Evolutionary conservation across 2,329 filamentous ascomycete species (phyloP).

Genomic region (Trichoderma endophyticum): DNA sequence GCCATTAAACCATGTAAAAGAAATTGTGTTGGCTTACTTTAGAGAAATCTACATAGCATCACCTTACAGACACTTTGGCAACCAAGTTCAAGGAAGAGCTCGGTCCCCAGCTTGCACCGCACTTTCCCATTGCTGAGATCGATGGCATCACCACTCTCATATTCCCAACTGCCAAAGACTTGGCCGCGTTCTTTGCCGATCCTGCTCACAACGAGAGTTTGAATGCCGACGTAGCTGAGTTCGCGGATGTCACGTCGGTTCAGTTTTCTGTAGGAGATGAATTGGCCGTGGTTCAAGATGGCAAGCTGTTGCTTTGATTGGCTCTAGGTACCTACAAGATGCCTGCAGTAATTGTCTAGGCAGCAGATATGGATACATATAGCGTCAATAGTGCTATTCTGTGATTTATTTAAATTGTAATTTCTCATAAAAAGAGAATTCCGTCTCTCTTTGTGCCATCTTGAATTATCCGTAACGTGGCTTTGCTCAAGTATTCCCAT

Average conservation of each 20-base stretch:
- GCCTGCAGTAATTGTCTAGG: too few species aligned
- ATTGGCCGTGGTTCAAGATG: neutral
- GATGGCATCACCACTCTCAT: slow-evolving; percentile 6
- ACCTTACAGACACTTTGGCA: neutral
- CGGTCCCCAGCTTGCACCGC: neutral
- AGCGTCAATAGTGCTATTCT: neutral
- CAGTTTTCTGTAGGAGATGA: slow-evolving; percentile 14
- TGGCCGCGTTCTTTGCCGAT: neutral
- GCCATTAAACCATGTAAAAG: neutral
- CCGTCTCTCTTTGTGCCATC: neutral
- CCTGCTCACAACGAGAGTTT: neutral
- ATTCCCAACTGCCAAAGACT: slow-evolving; percentile 8
- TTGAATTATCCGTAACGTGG: neutral
- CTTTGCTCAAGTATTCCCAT: neutral
- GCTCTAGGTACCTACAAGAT: too few species aligned
- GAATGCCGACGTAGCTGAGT: neutral
- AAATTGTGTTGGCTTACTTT: neutral
- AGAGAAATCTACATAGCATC: neutral
- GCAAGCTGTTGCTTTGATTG: neutral
- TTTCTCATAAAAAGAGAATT: neutral
- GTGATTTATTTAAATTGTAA: neutral
- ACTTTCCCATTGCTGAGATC: neutral
- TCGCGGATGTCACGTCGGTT: neutral
- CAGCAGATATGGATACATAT: neutral
- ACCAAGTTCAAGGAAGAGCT: neutral